phyloP scores from a whole-genome alignment of 139 green algal species.

The Chlorella sp. region DNA sequence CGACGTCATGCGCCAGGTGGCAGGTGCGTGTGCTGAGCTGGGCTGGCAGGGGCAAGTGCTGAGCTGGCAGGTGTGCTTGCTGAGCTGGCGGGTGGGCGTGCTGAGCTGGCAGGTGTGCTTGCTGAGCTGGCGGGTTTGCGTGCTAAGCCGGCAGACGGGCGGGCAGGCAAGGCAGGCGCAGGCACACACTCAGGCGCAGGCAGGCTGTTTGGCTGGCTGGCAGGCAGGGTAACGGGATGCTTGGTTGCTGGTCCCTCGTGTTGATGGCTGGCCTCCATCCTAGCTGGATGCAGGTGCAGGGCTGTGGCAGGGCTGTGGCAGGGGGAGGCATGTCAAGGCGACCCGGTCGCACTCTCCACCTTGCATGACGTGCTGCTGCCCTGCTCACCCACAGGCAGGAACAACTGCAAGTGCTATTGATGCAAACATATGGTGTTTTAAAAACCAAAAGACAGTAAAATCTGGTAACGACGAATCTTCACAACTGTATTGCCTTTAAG shows the following conservation, averaged over 20 bases:
- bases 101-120: not conserved
- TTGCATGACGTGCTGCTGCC: too few relatives aligned
- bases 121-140: not conserved
- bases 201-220: too few relatives aligned
- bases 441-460: too few relatives aligned
- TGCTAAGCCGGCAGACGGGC: not conserved
- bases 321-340: too few relatives aligned
- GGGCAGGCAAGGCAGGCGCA: not conserved
- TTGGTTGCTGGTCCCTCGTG: not conserved
- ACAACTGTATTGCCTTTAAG: too few relatives aligned
- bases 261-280: not conserved
- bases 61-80: not conserved
- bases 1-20: slow-evolving; percentile 69
- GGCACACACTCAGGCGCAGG: too few relatives aligned
- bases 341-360: too few relatives aligned
- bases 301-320: too few relatives aligned
- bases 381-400: too few relatives aligned
- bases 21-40: not conserved
- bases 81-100: slow-evolving; percentile 42
- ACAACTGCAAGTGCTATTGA: too few relatives aligned
- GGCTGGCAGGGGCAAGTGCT: not conserved
- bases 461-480: too few relatives aligned
- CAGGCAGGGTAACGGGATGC: not conserved
- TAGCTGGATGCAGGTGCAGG: not conserved
- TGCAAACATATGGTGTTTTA: too few relatives aligned